These are phyloP conservation scores for Yamadazyma sp. DNA, from an alignment of 805 yeast species.

Conservation along the genomic window DNA sequence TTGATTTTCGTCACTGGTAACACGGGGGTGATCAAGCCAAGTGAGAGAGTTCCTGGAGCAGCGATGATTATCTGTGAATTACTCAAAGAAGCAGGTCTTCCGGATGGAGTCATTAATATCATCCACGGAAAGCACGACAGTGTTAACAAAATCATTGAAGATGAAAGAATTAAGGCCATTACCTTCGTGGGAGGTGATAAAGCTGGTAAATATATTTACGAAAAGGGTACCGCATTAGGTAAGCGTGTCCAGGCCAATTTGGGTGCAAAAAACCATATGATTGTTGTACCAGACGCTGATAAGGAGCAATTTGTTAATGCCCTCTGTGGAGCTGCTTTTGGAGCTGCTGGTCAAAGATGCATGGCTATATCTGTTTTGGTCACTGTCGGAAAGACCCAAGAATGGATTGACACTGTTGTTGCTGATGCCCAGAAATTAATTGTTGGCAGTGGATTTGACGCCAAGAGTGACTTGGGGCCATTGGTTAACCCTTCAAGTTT, in stretches of 20 bases:
- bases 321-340: constrained; percentile 73
- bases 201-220: constrained; percentile 74
- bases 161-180: constrained; percentile 72
- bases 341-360: constrained; percentile 85
- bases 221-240: constrained; percentile 63
- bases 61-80: constrained; percentile 73
- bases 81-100: constrained; percentile 71
- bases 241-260: constrained; percentile 76
- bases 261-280: constrained; percentile 78
- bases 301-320: constrained; percentile 62
- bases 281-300: constrained; percentile 72
- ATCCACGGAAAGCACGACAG: constrained; percentile 75
- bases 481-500: constrained; percentile 62
- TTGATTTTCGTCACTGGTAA: constrained; percentile 68
- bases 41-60: constrained; percentile 82
- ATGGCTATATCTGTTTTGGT: constrained; percentile 76
- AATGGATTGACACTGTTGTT: constrained; percentile 62
- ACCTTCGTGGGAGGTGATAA: constrained; percentile 79
- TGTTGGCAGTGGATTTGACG: constrained; percentile 67
- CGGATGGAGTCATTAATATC: constrained; percentile 69
- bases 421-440: constrained; percentile 55
- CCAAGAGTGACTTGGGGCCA: constrained; percentile 67
- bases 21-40: constrained; percentile 59
- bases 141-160: constrained; percentile 67
- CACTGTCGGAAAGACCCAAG: constrained; percentile 64